phyloP scores from a whole-genome alignment of 495 filamentous ascomycete species.

The Penicillium turbatum region DNA sequence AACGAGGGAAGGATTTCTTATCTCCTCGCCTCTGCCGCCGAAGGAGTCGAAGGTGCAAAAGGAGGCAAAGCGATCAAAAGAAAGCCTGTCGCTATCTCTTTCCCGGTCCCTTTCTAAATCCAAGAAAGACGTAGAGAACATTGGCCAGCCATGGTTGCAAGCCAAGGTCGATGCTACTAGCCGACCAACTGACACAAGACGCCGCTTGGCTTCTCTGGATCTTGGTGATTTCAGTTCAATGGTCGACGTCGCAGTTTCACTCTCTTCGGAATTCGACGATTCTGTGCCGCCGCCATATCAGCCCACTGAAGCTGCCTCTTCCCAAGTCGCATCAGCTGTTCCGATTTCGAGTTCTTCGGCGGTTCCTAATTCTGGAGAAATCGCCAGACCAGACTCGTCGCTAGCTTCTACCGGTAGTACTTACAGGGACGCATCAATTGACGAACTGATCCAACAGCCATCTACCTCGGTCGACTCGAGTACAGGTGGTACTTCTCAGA shows the following conservation, averaged over 20 bases:
- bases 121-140: slow-evolving; percentile 37
- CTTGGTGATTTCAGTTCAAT: slow-evolving; percentile 34
- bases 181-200: slow-evolving; percentile 11
- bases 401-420: slow-evolving; percentile 8
- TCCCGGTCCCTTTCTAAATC: slow-evolving; percentile 27
- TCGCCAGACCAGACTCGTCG: slow-evolving; percentile 1
- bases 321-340: slow-evolving; percentile 7
- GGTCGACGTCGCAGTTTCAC: slow-evolving; percentile 35
- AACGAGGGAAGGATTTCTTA: slow-evolving; percentile 36
- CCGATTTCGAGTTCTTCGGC: slow-evolving; percentile 3
- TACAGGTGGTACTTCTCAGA: background rate
- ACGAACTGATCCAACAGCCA: slow-evolving; percentile 7
- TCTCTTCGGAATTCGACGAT: slow-evolving; percentile 28
- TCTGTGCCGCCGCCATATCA: slow-evolving; percentile 31
- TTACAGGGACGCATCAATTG: slow-evolving; percentile 1
- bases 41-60: slow-evolving; percentile 12
- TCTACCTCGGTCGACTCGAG: slow-evolving; percentile 11
- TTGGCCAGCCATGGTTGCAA: slow-evolving; percentile 41
- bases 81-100: slow-evolving; percentile 10
- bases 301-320: slow-evolving; percentile 5
- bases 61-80: slow-evolving; percentile 11
- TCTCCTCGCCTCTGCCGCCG: slow-evolving; percentile 6
- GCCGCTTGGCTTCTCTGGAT: slow-evolving; percentile 32
- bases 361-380: background rate
- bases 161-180: slow-evolving; percentile 22